Percentiles rank a stretch among this genome's conserved stretches.
These are phyloP conservation scores for Recurvomyces mirabilis DNA, from an alignment of 495 filamentous ascomycete species.

Conservation along the genomic window DNA sequence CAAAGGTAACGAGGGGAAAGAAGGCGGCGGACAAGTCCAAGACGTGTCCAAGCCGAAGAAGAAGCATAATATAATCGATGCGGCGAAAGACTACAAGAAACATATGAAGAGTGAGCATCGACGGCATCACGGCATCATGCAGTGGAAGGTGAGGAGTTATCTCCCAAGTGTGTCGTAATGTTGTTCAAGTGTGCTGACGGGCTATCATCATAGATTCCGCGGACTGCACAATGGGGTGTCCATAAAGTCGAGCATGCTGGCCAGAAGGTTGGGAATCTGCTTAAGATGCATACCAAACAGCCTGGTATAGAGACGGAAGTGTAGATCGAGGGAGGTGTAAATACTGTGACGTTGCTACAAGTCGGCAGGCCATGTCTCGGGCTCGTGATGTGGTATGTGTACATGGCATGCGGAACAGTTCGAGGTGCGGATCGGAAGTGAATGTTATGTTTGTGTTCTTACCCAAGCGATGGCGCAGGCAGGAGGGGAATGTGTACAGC, in stretches of 20 bases:
- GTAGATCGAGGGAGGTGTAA: no score
- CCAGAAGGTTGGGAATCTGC: constrained; percentile 25
- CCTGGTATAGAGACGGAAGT: constrained; percentile 37
- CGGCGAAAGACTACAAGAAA: constrained; percentile 33
- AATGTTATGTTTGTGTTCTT: no score
- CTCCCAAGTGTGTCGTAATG: not conserved
- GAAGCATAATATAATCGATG: constrained; percentile 29
- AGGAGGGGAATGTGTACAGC: no score
- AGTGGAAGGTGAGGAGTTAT: constrained; percentile 33
- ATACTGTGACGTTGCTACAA: no score
- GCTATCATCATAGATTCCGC: no score
- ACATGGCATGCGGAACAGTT: no score
- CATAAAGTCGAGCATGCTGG: constrained; percentile 31
- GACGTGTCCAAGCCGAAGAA: no score
- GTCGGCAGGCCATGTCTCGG: no score
- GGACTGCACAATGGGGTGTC: constrained; percentile 33
- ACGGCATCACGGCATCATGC: constrained; percentile 36
- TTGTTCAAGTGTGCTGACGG: constrained; percentile 1
- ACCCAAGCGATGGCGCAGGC: no score
- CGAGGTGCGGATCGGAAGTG: no score
- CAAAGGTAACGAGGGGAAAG: not conserved
- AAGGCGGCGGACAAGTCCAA: constrained; percentile 17
- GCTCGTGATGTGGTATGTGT: no score
- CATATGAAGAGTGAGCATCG: constrained; percentile 34
- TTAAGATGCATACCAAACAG: constrained; percentile 32